Conservation (phyloP, 495 filamentous ascomycete genomes). For the Hypoxylon fragiforme region DNA sequence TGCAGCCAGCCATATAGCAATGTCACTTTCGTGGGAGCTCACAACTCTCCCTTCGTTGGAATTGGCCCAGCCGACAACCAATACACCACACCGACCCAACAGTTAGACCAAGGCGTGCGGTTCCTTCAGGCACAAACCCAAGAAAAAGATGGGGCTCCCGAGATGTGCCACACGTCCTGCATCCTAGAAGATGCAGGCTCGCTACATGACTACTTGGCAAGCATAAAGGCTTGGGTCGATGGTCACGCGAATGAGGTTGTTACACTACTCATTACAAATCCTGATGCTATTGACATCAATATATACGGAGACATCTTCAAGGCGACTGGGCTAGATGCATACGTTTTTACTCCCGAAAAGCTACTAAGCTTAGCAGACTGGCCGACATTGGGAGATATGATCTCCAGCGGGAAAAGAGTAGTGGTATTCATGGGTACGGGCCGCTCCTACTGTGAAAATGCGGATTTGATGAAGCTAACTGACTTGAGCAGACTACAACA, state of each 20-base stretch:
- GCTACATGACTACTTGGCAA: slow-evolving; percentile 64
- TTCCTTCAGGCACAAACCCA: slow-evolving; percentile 83
- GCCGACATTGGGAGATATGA: slow-evolving; percentile 82
- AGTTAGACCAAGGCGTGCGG: slow-evolving; percentile 77
- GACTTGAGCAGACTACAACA: slow-evolving; percentile 64
- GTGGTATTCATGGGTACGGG: slow-evolving; percentile 46
- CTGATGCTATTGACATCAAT: slow-evolving; percentile 61
- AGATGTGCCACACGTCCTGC: slow-evolving; percentile 70
- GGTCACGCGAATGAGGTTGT: slow-evolving; percentile 76
- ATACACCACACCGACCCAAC: slow-evolving; percentile 60
- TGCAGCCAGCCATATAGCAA: slow-evolving; percentile 75
- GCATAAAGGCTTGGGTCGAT: slow-evolving; percentile 68
- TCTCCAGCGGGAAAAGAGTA: slow-evolving; percentile 57
- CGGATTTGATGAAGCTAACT: neutral
- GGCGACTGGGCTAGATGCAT: slow-evolving; percentile 60
- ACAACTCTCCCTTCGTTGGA: slow-evolving; percentile 78
- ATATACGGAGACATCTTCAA: slow-evolving; percentile 63
- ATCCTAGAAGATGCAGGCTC: slow-evolving; percentile 70
- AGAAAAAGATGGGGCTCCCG: slow-evolving; percentile 47
- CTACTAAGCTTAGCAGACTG: slow-evolving; percentile 68
- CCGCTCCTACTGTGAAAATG: neutral
- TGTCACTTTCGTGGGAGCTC: slow-evolving; percentile 73
- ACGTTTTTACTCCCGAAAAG: slow-evolving; percentile 66
- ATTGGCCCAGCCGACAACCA: slow-evolving; percentile 70
- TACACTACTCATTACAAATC: slow-evolving; percentile 78